Percentiles rank a stretch among this genome's conserved stretches.
These are phyloP conservation scores for Sporobolomyces roseus DNA, from an alignment of 768 basidiomycete genomes.

Conservation along the genomic window DNA sequence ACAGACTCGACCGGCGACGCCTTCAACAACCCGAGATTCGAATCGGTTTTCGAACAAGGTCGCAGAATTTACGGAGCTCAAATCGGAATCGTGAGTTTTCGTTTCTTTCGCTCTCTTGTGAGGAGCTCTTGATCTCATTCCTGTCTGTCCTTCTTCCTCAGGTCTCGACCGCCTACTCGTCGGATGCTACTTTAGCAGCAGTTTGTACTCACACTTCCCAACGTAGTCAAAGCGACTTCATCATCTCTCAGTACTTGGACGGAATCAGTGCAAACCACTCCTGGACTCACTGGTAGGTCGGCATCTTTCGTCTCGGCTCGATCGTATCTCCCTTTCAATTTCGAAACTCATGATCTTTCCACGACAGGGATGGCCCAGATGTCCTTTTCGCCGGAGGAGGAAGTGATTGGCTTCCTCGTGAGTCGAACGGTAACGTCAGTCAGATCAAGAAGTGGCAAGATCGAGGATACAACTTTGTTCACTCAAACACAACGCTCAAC, in stretches of 20 bases:
- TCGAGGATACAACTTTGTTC: slow-evolving; percentile 47
- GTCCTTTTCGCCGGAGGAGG: slow-evolving; percentile 42
- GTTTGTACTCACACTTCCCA: slow-evolving; percentile 44
- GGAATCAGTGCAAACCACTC: slow-evolving; percentile 48
- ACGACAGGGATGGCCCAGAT: slow-evolving; percentile 8
- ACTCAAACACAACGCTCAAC: slow-evolving; percentile 48
- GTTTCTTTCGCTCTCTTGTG: too few relatives aligned
- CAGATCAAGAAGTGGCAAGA: slow-evolving; percentile 41
- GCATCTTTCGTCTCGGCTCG: slow-evolving; percentile 41
- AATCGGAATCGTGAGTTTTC: slow-evolving; percentile 50
- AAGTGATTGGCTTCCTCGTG: slow-evolving; percentile 28
- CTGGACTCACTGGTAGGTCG: slow-evolving; percentile 48
- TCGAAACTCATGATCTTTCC: neutral
- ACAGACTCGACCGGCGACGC: slow-evolving; percentile 46
- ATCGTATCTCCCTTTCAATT: neutral
- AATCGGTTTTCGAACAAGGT: slow-evolving; percentile 49
- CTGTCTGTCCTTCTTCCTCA: too few relatives aligned
- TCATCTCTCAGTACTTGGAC: slow-evolving; percentile 49
- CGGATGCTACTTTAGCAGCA: slow-evolving; percentile 51
- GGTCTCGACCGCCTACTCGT: slow-evolving; percentile 50
- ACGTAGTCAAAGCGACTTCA: slow-evolving; percentile 46
- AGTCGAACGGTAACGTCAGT: slow-evolving; percentile 43
- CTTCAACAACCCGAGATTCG: slow-evolving; percentile 49
- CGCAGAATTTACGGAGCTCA: slow-evolving; percentile 46
- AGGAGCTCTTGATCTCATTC: too few relatives aligned